phyloP scores from a whole-genome alignment of 2,329 filamentous ascomycete species.

The Colletotrichum euphorbiae region DNA sequence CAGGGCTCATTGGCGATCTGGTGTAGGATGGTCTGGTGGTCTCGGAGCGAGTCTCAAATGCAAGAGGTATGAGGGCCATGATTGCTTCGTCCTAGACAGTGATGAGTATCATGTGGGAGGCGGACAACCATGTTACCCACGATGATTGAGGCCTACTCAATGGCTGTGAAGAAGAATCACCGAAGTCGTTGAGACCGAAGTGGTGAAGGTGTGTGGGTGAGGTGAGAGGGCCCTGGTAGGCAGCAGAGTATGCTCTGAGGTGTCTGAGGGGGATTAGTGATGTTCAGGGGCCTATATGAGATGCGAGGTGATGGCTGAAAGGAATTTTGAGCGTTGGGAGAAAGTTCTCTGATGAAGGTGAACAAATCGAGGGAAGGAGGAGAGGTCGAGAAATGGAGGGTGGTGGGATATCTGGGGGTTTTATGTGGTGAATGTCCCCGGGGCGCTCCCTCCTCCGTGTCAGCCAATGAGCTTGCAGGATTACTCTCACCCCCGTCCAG shows the following conservation, averaged over 20 bases:
- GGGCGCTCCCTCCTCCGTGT: slow-evolving; percentile 22
- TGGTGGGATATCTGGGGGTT: slow-evolving; percentile 37
- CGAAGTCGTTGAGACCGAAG: not conserved
- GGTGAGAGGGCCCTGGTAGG: not conserved
- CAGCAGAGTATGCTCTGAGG: not conserved
- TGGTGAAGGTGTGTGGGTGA: not conserved
- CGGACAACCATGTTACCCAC: not conserved
- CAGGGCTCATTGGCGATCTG: not conserved
- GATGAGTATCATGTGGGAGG: not conserved
- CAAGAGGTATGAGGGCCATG: slow-evolving; percentile 20
- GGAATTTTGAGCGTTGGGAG: not conserved
- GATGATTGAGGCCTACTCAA: not conserved
- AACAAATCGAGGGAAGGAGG: slow-evolving; percentile 19
- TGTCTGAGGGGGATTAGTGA: slow-evolving; percentile 9
- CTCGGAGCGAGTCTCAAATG: not conserved
- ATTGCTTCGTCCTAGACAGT: not conserved
- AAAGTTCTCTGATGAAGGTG: slow-evolving; percentile 19
- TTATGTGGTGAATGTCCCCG: slow-evolving; percentile 40
- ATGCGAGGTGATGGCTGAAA: slow-evolving; percentile 25
- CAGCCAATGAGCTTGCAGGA: slow-evolving; percentile 33
- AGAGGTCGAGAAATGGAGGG: slow-evolving; percentile 29
- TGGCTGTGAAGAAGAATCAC: not conserved
- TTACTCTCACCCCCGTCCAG: slow-evolving; percentile 14
- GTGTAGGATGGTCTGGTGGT: not conserved
- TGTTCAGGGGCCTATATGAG: not conserved